Base-by-base conservation (phyloP, 2,329 filamentous ascomycete genomes). In the Rutstroemia sp. region DNA sequence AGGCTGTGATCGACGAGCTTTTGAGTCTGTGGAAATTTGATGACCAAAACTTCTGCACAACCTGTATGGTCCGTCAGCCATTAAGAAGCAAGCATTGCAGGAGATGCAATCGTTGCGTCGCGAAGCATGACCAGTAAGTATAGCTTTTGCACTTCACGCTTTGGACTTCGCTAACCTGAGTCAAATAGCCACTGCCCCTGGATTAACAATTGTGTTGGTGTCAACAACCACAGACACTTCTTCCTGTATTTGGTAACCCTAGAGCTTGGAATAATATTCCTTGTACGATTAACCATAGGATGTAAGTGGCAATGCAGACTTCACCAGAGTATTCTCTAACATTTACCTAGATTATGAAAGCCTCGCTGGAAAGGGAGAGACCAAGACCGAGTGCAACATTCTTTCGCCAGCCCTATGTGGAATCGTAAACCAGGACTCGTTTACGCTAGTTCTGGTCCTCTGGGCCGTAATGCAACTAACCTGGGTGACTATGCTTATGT, bases 171-270 rank as follows among this genome's bases (percentile, higher is more conserved):
- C 21, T 56, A 34, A 56, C 14, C 9, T 16, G 8, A 39, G 54
- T 5, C 14, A 10, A 17, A 30, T 56, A 95, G 90, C 68, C 94
- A 99, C 69, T 99, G 94, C 68, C 94, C 94, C 0, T 99, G 94
- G 94, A 89, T 97, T 23, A 88, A 95, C 73, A 97, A 96, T 72
- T 99, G 94, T 67, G 83, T 99, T 44, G 94, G 89, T 45, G 82
- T 94, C 61, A 97, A 97, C 75, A 99, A 97, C 70, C 88, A 97
- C 68, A 86, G 94, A 14, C 92, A 96, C 65, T 99, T 99, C 72
- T 88, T 96, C 67, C 75, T 96, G 50, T 99, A 97, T 70, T 80
- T 99, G 17, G 74, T 95, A 44, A 84, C 74, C 65, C 75, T 99
- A 60, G 88, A 90, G 54, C 61, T 88, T 16, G 90, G 90, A 30